These are phyloP conservation scores for Botryotinia convoluta DNA, from an alignment of 2,329 filamentous ascomycete genomes.

Conservation along the genomic window DNA sequence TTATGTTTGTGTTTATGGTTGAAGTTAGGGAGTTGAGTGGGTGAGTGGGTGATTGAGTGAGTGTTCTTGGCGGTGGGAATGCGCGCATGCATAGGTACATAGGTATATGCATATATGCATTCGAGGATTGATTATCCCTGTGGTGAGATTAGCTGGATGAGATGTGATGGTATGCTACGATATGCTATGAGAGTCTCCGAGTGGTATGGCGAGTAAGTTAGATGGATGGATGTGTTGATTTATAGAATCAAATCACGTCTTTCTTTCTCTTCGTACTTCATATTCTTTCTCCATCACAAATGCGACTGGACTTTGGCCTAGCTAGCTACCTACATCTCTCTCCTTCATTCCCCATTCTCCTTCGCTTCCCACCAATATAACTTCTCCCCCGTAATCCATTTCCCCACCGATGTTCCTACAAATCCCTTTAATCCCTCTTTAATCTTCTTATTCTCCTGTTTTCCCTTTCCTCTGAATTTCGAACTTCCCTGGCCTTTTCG, in stretches of 20 bases:
- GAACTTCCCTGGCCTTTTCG: conserved; percentile 51
- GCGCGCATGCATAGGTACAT: background rate
- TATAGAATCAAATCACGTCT: background rate
- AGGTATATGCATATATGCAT: background rate
- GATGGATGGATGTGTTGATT: background rate
- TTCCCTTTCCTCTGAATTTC: conserved; percentile 51
- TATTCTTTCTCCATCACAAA: background rate
- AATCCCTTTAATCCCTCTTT: background rate
- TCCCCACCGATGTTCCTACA: background rate
- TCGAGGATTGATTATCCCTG: background rate
- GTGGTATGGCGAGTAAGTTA: background rate
- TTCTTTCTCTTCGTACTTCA: background rate
- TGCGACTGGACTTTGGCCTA: background rate
- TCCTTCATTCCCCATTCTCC: background rate
- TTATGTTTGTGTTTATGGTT: too few relatives aligned
- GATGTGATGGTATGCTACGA: background rate
- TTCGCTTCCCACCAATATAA: background rate
- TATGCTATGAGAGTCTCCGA: background rate
- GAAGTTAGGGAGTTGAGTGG: background rate
- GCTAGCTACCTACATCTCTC: background rate
- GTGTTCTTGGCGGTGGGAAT: background rate
- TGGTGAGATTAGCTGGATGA: background rate
- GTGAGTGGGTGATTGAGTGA: background rate
- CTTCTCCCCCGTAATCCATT: conserved; percentile 16
- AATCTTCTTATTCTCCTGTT: conserved; percentile 53